Evolutionary conservation across 2,329 filamentous ascomycete genomes (phyloP), one percentile per base, ranked within the genome.

Genomic region (Fusarium tjaetaba): DNA sequence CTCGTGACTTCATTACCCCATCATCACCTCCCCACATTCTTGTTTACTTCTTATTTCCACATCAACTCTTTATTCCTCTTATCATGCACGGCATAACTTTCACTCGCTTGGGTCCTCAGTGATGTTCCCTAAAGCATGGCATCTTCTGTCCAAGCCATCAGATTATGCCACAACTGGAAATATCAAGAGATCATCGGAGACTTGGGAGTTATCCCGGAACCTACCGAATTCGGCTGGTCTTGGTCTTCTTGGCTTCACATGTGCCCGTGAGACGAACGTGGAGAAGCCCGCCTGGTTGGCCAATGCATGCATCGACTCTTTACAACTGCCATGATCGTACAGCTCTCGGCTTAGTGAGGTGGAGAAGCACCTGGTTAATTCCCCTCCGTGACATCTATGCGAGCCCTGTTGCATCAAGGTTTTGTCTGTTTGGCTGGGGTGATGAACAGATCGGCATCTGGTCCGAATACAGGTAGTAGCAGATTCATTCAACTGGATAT

Each of bases 1-100:
- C 60, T 36, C 62, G 71, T 72, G 71, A 73, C 63, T 74, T 69
- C 63, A 65, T 72, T 61, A 41, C 67, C 56, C 46, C 71, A 72
- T 72, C 71, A 61, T 71, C 45, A 43, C 43, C 42, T 59, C 56
- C 24, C 60, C 53, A 56, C 42, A 56, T 55, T 51, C 41, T 63
- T 36, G 32, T 36, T 63, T 41, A 70, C 62, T 63, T 56, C 55
- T 58, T 65, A 65, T 71, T 59, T 56, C 61, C 49, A 59, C 55
- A 41, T 39, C 39, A 20, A 32, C 55, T 30, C 26, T 46, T 43
- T 39, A 34, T 18, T 49, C 16, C 24, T 51, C 15, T 36, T 36
- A 42, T 20, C 36, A 66, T 43, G 36, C 36, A 66, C 32, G 38
- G 18, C 45, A 41, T 34, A 34, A 45, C 24, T 22, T 11, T 13